Percentiles rank a stretch among this genome's conserved stretches.
Conservation (phyloP, 495 filamentous ascomycete genomes). For the Eremomyces bilateralis region DNA sequence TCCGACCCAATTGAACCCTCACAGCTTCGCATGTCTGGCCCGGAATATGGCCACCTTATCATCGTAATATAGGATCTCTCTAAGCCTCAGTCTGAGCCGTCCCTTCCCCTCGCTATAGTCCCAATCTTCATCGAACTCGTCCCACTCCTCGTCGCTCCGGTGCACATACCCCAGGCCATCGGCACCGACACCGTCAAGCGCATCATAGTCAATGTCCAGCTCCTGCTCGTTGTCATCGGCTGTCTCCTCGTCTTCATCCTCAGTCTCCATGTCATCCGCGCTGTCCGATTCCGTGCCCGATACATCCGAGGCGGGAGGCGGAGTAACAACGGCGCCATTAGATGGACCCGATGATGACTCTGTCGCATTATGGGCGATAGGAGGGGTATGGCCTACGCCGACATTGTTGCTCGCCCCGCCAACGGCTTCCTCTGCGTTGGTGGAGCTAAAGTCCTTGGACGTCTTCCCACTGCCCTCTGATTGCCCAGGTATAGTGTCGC, state of each 20-base stretch:
- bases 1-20: slow-evolving; percentile 4
- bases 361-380: too few species aligned
- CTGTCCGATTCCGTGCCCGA: slow-evolving; percentile 21
- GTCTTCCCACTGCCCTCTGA: too few species aligned
- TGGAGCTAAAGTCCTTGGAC: too few species aligned
- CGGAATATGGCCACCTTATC: slow-evolving; percentile 74
- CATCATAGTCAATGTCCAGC: slow-evolving; percentile 21
- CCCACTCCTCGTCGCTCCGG: slow-evolving; percentile 23
- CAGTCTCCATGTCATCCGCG: slow-evolving; percentile 22
- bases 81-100: slow-evolving; percentile 34
- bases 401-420: not conserved
- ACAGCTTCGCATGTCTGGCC: slow-evolving; percentile 53
- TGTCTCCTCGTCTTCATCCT: slow-evolving; percentile 28
- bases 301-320: slow-evolving; percentile 10
- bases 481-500: too few species aligned
- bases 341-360: too few species aligned
- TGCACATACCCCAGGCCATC: slow-evolving; percentile 19
- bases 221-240: slow-evolving; percentile 26
- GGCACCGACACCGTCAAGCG: slow-evolving; percentile 21
- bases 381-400: slow-evolving; percentile 8
- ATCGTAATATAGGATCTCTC: slow-evolving; percentile 78
- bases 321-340: slow-evolving; percentile 3
- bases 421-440: slow-evolving; percentile 19
- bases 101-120: slow-evolving; percentile 24
- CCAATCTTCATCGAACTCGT: slow-evolving; percentile 23